Evolutionary conservation across 768 basidiomycete species (phyloP).

Genomic region (Suillus subluteus): DNA sequence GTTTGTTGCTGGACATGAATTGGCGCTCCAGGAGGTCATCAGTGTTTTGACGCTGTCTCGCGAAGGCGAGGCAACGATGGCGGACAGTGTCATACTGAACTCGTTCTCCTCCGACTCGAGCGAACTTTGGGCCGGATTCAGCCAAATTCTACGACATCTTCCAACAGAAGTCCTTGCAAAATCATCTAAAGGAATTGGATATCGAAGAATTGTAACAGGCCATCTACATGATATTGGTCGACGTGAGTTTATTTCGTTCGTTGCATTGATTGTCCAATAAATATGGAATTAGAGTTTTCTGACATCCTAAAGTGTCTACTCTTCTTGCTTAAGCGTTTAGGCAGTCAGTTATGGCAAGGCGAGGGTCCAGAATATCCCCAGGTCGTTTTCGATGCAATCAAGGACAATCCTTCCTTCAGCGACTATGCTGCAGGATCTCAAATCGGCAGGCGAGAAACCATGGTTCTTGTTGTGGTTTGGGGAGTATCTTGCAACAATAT

Average conservation of each 20-base stretch:
- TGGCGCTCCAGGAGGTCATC: constrained; percentile 47
- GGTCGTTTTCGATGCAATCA: constrained; percentile 80
- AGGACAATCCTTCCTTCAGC: constrained; percentile 68
- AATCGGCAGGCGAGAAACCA: constrained; percentile 38
- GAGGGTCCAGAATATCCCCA: constrained; percentile 76
- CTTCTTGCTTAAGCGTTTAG: constrained; percentile 61
- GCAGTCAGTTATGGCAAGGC: constrained; percentile 64
- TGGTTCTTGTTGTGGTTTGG: constrained; percentile 69
- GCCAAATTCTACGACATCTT: constrained; percentile 52
- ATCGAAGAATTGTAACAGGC: constrained; percentile 57
- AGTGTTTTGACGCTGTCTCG: constrained; percentile 31
- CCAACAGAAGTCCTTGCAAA: constrained; percentile 48
- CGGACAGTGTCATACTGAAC: constrained; percentile 14
- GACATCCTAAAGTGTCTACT: constrained; percentile 62
- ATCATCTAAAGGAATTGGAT: constrained; percentile 40
- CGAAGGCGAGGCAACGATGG: constrained; percentile 17
- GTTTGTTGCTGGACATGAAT: constrained; percentile 52
- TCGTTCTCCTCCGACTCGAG: constrained; percentile 42
- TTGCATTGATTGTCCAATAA: constrained; percentile 13
- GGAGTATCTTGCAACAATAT: constrained; percentile 62
- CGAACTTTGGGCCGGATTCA: constrained; percentile 57
- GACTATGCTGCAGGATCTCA: constrained; percentile 45
- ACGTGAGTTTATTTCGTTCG: constrained; percentile 49
- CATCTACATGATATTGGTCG: constrained; percentile 64
- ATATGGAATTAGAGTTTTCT: constrained; percentile 52